Conservation (phyloP, 1,284 basidiomycete genomes). For the Trichosporon ovoides region DNA sequence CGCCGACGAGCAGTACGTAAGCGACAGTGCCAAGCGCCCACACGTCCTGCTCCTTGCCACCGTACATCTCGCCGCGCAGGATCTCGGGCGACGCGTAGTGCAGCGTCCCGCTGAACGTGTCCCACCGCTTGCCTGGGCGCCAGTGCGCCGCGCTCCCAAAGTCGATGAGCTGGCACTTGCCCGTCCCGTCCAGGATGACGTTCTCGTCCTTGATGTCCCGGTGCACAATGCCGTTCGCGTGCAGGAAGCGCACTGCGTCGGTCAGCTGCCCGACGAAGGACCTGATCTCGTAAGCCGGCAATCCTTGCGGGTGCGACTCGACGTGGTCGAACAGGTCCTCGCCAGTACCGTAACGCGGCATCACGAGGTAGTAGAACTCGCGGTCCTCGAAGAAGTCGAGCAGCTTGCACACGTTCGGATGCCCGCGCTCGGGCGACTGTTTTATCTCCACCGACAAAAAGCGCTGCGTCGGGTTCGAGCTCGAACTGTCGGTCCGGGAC, state of each 20-base stretch:
- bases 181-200: slow-evolving; percentile 57
- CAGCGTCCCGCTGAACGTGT: slow-evolving; percentile 78
- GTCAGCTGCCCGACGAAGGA: slow-evolving; percentile 90
- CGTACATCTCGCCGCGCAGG: slow-evolving; percentile 85
- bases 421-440: slow-evolving; percentile 38
- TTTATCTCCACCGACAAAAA: slow-evolving; percentile 38
- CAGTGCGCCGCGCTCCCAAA: slow-evolving; percentile 64
- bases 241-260: slow-evolving; percentile 85
- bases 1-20: slow-evolving; percentile 90
- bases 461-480: slow-evolving; percentile 30
- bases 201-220: slow-evolving; percentile 99
- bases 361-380: slow-evolving; percentile 82
- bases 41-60: slow-evolving; percentile 93
- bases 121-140: slow-evolving; percentile 88
- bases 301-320: slow-evolving; percentile 78
- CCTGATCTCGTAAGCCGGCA: slow-evolving; percentile 69
- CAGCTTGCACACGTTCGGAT: slow-evolving; percentile 67
- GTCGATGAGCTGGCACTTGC: slow-evolving; percentile 84
- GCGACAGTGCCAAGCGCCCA: slow-evolving; percentile 99
- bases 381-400: slow-evolving; percentile 97
- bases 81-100: slow-evolving; percentile 98
- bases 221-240: slow-evolving; percentile 89
- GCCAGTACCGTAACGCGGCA: slow-evolving; percentile 54
- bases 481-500: slow-evolving; percentile 18
- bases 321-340: slow-evolving; percentile 92